Percentiles rank a stretch among this genome's conserved stretches.
phyloP scores from a whole-genome alignment of 768 basidiomycete species.

The Pleurotus tuoliensis region DNA sequence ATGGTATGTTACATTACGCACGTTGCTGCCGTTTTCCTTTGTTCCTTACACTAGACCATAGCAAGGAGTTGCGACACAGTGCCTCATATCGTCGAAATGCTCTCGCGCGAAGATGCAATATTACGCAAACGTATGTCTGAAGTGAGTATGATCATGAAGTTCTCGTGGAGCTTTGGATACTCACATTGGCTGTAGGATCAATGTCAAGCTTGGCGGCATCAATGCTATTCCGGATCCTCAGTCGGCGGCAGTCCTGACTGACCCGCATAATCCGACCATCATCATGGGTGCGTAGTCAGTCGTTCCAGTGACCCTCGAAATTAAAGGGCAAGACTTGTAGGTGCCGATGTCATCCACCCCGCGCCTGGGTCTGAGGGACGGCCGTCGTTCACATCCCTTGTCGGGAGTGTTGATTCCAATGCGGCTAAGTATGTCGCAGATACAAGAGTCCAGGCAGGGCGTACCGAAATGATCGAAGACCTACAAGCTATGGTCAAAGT shows the following conservation, averaged over 20 bases:
- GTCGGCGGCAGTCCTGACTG: constrained; percentile 60
- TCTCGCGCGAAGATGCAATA: constrained; percentile 69
- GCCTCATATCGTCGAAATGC: constrained; percentile 66
- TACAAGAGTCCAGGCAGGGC: constrained; percentile 61
- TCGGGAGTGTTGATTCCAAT: constrained; percentile 75
- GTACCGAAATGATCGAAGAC: constrained; percentile 76
- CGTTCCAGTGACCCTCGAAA: neutral
- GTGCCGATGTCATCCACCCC: constrained; percentile 83
- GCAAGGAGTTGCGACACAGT: constrained; percentile 78
- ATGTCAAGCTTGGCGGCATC: constrained; percentile 82
- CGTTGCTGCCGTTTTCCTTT: neutral
- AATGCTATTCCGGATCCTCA: constrained; percentile 72
- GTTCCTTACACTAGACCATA: constrained; percentile 17
- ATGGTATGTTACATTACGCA: neutral
- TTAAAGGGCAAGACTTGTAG: constrained; percentile 25
- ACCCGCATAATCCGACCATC: constrained; percentile 70
- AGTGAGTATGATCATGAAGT: constrained; percentile 39
- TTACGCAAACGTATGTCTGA: constrained; percentile 76
- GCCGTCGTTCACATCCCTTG: constrained; percentile 79
- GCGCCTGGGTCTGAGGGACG: constrained; percentile 77
- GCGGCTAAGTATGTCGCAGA: constrained; percentile 69
- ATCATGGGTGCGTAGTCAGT: constrained; percentile 56
- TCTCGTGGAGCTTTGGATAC: neutral
- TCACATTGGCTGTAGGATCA: constrained; percentile 46
- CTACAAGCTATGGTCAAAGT: constrained; percentile 64